phyloP scores from a whole-genome alignment of 257 asterid genomes.

The Ligustrum vulgare region DNA sequence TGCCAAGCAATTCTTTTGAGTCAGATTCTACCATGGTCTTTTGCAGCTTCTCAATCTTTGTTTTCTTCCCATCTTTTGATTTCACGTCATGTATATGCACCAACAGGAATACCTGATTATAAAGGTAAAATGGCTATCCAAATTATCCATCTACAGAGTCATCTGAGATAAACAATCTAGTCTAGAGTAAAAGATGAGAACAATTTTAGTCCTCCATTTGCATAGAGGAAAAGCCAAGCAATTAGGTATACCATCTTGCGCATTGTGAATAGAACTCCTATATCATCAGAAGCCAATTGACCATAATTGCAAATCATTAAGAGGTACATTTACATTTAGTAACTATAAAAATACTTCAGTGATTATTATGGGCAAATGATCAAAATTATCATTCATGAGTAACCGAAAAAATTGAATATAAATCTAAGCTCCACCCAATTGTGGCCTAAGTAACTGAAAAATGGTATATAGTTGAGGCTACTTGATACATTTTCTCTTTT shows the following conservation, averaged over 20 bases:
- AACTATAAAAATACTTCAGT: neutral
- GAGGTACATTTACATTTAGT: neutral
- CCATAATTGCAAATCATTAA: neutral
- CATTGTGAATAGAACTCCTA: neutral
- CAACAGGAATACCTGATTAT: conserved; percentile 74
- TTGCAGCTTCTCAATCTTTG: conserved; percentile 39
- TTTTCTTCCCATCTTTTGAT: conserved; percentile 41
- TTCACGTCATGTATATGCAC: conserved; percentile 63
- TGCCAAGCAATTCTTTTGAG: conserved; percentile 33
- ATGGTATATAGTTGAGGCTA: neutral
- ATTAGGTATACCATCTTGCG: neutral
- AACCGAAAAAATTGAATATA: neutral
- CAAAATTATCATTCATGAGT: neutral
- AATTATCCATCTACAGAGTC: conserved; percentile 20
- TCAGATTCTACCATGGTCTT: conserved; percentile 40
- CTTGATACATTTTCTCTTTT: neutral
- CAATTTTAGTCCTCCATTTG: neutral
- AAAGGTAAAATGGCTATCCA: conserved; percentile 25
- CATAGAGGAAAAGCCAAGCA: neutral
- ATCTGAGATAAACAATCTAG: conserved; percentile 11
- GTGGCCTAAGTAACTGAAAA: neutral
- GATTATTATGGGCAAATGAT: neutral
- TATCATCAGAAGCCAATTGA: neutral
- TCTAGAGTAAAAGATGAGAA: neutral
- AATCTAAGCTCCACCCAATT: neutral